phyloP scores from a whole-genome alignment of 345 rosid genomes.

The Leavenworthia alabamica region DNA sequence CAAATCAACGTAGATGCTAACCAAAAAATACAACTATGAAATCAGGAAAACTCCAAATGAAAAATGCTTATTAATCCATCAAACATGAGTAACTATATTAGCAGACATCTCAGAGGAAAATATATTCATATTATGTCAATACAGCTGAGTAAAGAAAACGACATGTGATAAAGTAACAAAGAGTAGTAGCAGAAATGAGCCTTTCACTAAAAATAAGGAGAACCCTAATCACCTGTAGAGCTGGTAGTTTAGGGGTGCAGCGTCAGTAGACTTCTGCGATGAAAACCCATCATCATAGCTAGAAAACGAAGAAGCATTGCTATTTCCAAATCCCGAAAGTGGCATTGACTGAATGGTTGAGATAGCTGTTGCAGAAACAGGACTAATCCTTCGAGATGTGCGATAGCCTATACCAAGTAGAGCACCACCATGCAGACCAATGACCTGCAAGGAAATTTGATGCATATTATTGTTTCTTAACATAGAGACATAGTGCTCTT shows the following conservation, averaged over 20 bases:
- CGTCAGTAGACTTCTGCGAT: constrained; percentile 66
- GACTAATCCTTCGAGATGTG: constrained; percentile 80
- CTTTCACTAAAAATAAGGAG: not conserved
- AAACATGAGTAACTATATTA: not conserved
- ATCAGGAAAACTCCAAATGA: not conserved
- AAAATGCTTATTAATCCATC: not conserved
- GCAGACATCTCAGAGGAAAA: constrained; percentile 4
- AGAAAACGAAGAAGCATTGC: constrained; percentile 68
- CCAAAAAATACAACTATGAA: not conserved
- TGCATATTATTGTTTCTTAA: constrained; percentile 18
- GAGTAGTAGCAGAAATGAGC: not conserved
- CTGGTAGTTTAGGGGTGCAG: constrained; percentile 85
- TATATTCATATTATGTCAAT: constrained; percentile 1
- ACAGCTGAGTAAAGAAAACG: not conserved
- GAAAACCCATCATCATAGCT: constrained; percentile 68
- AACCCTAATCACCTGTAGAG: constrained; percentile 64
- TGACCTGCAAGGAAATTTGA: constrained; percentile 43
- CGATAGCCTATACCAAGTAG: constrained; percentile 94
- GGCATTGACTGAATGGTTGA: constrained; percentile 98
- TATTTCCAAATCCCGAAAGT: constrained; percentile 87
- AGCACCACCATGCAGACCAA: constrained; percentile 97
- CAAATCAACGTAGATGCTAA: not conserved
- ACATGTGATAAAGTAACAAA: not conserved
- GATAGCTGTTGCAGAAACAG: constrained; percentile 86
- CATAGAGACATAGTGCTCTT: constrained; percentile 8